Percentiles rank a stretch among this genome's conserved stretches.
These are phyloP conservation scores for Naganishia sp. DNA, from an alignment of 1,284 basidiomycete species.

Conservation along the genomic window DNA sequence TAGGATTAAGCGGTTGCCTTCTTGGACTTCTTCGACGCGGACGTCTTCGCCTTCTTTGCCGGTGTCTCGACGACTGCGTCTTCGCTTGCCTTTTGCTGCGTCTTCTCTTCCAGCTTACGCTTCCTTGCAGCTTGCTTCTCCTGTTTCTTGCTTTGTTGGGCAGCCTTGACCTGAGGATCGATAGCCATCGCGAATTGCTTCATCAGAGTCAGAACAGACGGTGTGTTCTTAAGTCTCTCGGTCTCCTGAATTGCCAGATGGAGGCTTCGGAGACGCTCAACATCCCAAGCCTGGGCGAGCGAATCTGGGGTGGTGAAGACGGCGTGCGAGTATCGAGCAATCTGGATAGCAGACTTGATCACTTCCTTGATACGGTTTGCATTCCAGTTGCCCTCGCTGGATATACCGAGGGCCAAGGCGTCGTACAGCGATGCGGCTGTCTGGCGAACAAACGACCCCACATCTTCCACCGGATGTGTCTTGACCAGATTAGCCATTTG, in stretches of 20 bases:
- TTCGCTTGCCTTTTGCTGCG: slow-evolving; percentile 42
- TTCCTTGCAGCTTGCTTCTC: slow-evolving; percentile 37
- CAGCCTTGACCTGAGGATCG: slow-evolving; percentile 34
- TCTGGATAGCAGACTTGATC: slow-evolving; percentile 69
- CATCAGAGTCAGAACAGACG: slow-evolving; percentile 58
- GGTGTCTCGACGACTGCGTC: slow-evolving; percentile 30
- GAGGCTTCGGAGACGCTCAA: slow-evolving; percentile 56
- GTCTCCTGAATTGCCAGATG: slow-evolving; percentile 52
- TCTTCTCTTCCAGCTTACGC: slow-evolving; percentile 45
- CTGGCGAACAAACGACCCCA: slow-evolving; percentile 59
- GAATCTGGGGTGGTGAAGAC: slow-evolving; percentile 47
- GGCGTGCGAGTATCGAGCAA: slow-evolving; percentile 66
- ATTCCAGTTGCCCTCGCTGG: slow-evolving; percentile 55
- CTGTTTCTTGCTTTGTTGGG: slow-evolving; percentile 29
- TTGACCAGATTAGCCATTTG: slow-evolving; percentile 62
- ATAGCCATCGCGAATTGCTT: slow-evolving; percentile 56
- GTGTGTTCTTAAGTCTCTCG: slow-evolving; percentile 57
- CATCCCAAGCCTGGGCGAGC: slow-evolving; percentile 55
- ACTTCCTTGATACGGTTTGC: slow-evolving; percentile 75
- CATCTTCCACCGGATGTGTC: slow-evolving; percentile 50
- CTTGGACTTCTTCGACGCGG: background rate
- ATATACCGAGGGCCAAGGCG: slow-evolving; percentile 58
- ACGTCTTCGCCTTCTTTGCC: slow-evolving; percentile 32
- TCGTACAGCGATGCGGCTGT: slow-evolving; percentile 61
- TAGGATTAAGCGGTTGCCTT: slow-evolving; percentile 4